Conservation (phyloP, 768 basidiomycete species). For the Podaxis pistillaris region DNA sequence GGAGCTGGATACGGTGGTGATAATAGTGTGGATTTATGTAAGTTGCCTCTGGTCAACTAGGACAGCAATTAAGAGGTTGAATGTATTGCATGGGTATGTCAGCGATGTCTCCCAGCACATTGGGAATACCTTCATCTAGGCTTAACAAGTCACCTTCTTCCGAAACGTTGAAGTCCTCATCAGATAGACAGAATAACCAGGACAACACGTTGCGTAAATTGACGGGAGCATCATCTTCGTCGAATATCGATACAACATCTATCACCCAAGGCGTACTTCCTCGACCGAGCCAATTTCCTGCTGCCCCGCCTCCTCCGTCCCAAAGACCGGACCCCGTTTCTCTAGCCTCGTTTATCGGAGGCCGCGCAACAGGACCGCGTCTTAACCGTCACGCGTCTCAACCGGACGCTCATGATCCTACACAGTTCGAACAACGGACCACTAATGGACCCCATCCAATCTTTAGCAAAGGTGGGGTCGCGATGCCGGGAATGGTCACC, state of each 20-base stretch:
- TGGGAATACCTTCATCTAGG: not conserved
- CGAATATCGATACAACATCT: slow-evolving; percentile 10
- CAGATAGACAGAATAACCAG: slow-evolving; percentile 41
- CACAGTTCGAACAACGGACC: slow-evolving; percentile 62
- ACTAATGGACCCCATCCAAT: slow-evolving; percentile 66
- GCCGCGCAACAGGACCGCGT: slow-evolving; percentile 70
- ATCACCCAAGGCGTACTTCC: slow-evolving; percentile 19
- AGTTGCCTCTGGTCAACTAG: slow-evolving; percentile 23
- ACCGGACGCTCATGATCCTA: slow-evolving; percentile 60
- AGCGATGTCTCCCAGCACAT: slow-evolving; percentile 4
- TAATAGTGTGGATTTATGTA: slow-evolving; percentile 44
- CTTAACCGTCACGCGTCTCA: slow-evolving; percentile 75
- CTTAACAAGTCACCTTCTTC: slow-evolving; percentile 16
- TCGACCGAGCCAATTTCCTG: slow-evolving; percentile 18
- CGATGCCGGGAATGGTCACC: slow-evolving; percentile 68
- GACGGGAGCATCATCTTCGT: slow-evolving; percentile 24
- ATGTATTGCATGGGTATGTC: not conserved
- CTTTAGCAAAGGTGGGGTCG: slow-evolving; percentile 73
- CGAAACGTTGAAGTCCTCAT: slow-evolving; percentile 24
- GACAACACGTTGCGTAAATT: slow-evolving; percentile 47
- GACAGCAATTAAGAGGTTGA: not conserved
- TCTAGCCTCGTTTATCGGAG: slow-evolving; percentile 80
- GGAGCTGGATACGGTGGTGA: slow-evolving; percentile 35
- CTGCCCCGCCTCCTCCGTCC: slow-evolving; percentile 17
- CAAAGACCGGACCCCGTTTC: slow-evolving; percentile 55